Evolutionary conservation across 2,329 filamentous ascomycete genomes (phyloP).

Genomic region (Endothia cerciana): DNA sequence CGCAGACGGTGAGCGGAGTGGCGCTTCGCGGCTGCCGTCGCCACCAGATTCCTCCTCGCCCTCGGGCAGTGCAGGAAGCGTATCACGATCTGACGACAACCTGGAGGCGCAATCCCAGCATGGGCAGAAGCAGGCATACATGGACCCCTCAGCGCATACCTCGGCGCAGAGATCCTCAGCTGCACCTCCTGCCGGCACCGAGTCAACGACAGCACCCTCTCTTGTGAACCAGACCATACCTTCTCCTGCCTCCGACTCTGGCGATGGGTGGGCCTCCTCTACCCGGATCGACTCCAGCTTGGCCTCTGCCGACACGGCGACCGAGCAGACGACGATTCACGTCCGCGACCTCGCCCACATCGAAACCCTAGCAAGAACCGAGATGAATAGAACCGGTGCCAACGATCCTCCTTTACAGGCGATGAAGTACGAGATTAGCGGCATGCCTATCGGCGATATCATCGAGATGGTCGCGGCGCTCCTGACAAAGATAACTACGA

Average conservation of each 20-base stretch:
- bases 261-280: slow-evolving; percentile 32
- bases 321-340: slow-evolving; percentile 65
- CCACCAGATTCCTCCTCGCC: slow-evolving; percentile 59
- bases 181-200: slow-evolving; percentile 27
- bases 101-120: slow-evolving; percentile 36
- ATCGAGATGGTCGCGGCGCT: slow-evolving; percentile 99
- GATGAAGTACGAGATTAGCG: slow-evolving; percentile 89
- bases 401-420: slow-evolving; percentile 56
- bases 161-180: slow-evolving; percentile 33
- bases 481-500: slow-evolving; percentile 94
- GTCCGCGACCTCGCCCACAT: slow-evolving; percentile 91
- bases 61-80: slow-evolving; percentile 39
- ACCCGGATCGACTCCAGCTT: slow-evolving; percentile 31
- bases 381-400: slow-evolving; percentile 64
- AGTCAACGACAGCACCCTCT: slow-evolving; percentile 30
- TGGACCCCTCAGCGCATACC: slow-evolving; percentile 30
- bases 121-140: slow-evolving; percentile 33
- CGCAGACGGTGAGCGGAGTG: slow-evolving; percentile 35
- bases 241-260: slow-evolving; percentile 42
- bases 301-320: slow-evolving; percentile 40
- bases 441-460: slow-evolving; percentile 94
- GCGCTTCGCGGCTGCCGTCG: slow-evolving; percentile 55
- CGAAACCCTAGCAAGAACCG: slow-evolving; percentile 81
- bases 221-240: slow-evolving; percentile 38
- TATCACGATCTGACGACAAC: slow-evolving; percentile 20